Evolutionary conservation across 306 rosid species (phyloP).

Genomic region (Argentina anserina): DNA sequence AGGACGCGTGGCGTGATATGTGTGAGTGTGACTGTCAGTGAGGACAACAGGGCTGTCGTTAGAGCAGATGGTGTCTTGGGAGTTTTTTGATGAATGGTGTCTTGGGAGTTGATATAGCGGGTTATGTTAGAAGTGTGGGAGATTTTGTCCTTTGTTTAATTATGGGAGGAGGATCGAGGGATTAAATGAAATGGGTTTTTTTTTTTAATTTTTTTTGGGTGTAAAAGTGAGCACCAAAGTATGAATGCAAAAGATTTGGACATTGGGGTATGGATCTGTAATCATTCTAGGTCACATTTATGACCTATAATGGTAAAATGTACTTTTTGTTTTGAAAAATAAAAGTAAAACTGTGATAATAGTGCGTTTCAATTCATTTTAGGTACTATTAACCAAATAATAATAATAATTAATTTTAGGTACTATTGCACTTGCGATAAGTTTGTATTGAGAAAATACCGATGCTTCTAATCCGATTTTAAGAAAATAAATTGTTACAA

Average conservation of each 20-base stretch:
- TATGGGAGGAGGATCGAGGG: too few relatives aligned
- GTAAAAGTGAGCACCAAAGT: background rate
- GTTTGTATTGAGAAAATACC: too few relatives aligned
- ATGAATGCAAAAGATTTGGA: background rate
- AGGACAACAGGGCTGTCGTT: background rate
- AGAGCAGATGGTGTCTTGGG: constrained; percentile 6
- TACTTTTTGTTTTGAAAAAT: background rate
- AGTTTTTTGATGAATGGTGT: constrained; percentile 7
- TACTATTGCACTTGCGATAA: too few relatives aligned
- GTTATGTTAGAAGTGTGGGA: background rate
- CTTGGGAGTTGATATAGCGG: background rate
- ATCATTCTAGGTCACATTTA: background rate
- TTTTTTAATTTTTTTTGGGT: background rate
- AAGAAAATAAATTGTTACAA: too few relatives aligned
- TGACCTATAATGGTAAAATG: background rate
- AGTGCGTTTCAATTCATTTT: too few relatives aligned
- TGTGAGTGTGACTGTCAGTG: background rate
- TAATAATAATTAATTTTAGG: too few relatives aligned
- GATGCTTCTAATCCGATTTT: too few relatives aligned
- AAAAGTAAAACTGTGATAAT: too few relatives aligned
- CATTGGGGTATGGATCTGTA: background rate
- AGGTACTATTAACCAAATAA: too few relatives aligned
- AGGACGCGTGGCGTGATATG: constrained; percentile 7
- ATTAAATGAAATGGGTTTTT: background rate
- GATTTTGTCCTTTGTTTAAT: background rate